Evolutionary conservation across 345 rosid genomes (phyloP).

Genomic region (rapeseed (Brassica napus)): Da-Ae NC_063448.1:44945501-44946000

Average conservation of each 20-base stretch:
- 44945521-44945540: constrained; percentile 2
- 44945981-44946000: constrained; percentile 51
- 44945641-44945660: neutral
- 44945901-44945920: constrained; percentile 45
- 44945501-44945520: neutral
- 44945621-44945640: constrained; percentile 12
- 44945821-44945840: constrained; percentile 58
- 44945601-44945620: constrained; percentile 14
- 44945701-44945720: constrained; percentile 48
- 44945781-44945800: constrained; percentile 44
- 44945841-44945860: constrained; percentile 59
- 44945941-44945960: constrained; percentile 57
- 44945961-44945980: constrained; percentile 45
- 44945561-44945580: neutral
- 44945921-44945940: constrained; percentile 61
- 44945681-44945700: constrained; percentile 35
- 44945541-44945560: constrained; percentile 11
- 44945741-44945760: constrained; percentile 27
- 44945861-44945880: constrained; percentile 55
- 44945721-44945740: constrained; percentile 31
- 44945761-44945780: constrained; percentile 28
- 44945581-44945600: constrained; percentile 17
- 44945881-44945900: constrained; percentile 58
- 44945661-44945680: constrained; percentile 21
- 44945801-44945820: constrained; percentile 56